A percentile compares a stretch with the other conserved stretches of the same genome.
Conservation (phyloP, 805 yeast genomes). For the Blastobotrys americana region DNA sequence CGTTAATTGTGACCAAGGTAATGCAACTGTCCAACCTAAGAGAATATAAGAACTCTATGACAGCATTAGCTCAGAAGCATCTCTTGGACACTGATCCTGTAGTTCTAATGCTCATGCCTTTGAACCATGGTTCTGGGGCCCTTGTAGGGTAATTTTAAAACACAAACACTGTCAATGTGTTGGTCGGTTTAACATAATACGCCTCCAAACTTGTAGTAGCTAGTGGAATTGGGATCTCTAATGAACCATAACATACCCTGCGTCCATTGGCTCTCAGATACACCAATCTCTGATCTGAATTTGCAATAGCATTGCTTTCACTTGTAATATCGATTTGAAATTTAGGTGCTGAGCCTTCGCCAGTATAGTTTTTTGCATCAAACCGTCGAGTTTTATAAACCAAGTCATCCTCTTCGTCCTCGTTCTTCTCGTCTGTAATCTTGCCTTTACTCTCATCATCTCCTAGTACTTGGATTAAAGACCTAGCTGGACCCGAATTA, state of each 20-base stretch:
- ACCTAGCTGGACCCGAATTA: no score
- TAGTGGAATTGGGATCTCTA: neutral
- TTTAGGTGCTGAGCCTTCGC: neutral
- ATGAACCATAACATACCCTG: neutral
- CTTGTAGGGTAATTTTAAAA: no score
- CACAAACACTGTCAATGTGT: conserved; percentile 1
- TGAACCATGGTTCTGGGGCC: no score
- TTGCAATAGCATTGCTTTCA: neutral
- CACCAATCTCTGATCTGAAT: neutral
- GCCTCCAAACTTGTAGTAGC: neutral
- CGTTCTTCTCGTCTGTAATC: neutral
- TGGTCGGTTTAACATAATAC: neutral
- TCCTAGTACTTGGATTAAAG: neutral
- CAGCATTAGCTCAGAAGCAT: no score
- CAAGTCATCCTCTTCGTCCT: neutral
- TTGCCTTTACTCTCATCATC: neutral
- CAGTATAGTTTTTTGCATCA: neutral
- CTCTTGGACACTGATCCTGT: no score
- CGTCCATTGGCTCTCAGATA: neutral
- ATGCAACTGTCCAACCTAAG: no score
- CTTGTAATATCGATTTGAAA: neutral
- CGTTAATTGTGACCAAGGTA: no score
- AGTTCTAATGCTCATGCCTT: no score
- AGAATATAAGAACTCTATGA: no score
- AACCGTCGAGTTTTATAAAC: neutral